Base-by-base conservation (phyloP, 176 grass and related monocot species). In the Ananas comosus region DNA sequence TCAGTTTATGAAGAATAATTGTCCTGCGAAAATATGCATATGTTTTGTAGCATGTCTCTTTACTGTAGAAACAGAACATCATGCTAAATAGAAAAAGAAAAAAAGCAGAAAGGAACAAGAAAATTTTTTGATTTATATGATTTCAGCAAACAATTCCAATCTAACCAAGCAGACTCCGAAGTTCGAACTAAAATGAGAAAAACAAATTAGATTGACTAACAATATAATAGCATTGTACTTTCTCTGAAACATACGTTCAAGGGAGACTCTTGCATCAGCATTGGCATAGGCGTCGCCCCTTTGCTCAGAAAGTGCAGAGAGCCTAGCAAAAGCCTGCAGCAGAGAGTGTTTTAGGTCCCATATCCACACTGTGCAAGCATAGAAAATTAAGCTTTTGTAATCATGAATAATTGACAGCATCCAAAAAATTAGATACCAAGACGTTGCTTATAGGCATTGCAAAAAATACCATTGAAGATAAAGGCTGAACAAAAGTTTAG, bases 251-350 rank as follows among this genome's bases (percentile, higher is more conserved):
- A 22, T 91, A 93, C 87, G 12, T 86, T 93, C 87, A 63, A 93
- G 94, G 50, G 80, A 99, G 79, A 93, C 89, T 83, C 82, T 90
- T 53, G 85, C 80, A 78, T 99, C 85, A 65, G 94, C 94, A 73
- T 83, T 93, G 69, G 89, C 82, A 91, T 99, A 99, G 3, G 82
- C 83, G 50, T 91, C 80, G 67, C 86, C 80, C 74, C 89, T 88
- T 81, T 99, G 69, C 83, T 93, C 94, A 78, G 84, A 91, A 57
- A 99, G 87, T 54, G 87, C 6, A 21, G 87, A 88, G 64, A 99
- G 80, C 70, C 93, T 99, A 0, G 70, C 80, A 51, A 86, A 91
- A 49, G 94, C 94, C 89, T 93, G 74, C 64, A 66, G 12, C 51
- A 63, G 56, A 54, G 10, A 69, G 33, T 18, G 12, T 19, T 49